phyloP scores from a whole-genome alignment of 2,329 filamentous ascomycete genomes.

The Hawksworthiomyces lignivorus region DNA sequence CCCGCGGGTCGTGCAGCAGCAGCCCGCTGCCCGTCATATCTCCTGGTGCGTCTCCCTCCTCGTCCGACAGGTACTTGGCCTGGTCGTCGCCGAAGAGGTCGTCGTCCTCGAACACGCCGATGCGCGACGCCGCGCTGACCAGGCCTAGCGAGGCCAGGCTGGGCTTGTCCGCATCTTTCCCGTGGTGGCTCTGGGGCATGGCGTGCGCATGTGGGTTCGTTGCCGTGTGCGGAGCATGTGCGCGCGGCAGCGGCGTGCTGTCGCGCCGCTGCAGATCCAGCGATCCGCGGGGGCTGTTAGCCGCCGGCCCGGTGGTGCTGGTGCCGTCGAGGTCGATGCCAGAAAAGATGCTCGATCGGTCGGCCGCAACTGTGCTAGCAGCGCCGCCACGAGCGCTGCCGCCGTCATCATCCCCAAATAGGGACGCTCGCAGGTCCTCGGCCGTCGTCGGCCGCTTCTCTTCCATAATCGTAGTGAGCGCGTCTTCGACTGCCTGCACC shows the following conservation, averaged over 20 bases:
- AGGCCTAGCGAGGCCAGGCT: constrained; percentile 87
- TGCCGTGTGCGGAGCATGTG: neutral
- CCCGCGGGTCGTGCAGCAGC: neutral
- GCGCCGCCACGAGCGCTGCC: constrained; percentile 19
- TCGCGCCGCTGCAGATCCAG: constrained; percentile 26
- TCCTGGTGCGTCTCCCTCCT: constrained; percentile 67
- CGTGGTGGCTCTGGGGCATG: constrained; percentile 9
- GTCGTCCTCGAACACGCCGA: constrained; percentile 88
- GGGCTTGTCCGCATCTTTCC: too few species aligned
- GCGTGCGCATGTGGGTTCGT: constrained; percentile 8
- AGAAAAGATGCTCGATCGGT: constrained; percentile 37
- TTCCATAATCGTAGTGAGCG: constrained; percentile 86
- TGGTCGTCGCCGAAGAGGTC: constrained; percentile 82
- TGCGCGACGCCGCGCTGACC: constrained; percentile 77
- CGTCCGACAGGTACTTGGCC: constrained; percentile 75
- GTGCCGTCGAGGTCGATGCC: constrained; percentile 1
- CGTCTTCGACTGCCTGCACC: constrained; percentile 87
- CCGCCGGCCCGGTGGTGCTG: constrained; percentile 2
- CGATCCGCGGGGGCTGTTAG: constrained; percentile 19
- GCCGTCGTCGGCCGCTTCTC: constrained; percentile 58
- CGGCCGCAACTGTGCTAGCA: too few species aligned
- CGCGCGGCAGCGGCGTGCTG: constrained; percentile 1
- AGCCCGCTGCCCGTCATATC: constrained; percentile 21
- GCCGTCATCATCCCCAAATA: constrained; percentile 52
- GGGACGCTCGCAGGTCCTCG: constrained; percentile 56